These are phyloP conservation scores for Tolypocladium inflatum DNA, from an alignment of 2,329 filamentous ascomycete genomes.

Conservation along the genomic window DNA sequence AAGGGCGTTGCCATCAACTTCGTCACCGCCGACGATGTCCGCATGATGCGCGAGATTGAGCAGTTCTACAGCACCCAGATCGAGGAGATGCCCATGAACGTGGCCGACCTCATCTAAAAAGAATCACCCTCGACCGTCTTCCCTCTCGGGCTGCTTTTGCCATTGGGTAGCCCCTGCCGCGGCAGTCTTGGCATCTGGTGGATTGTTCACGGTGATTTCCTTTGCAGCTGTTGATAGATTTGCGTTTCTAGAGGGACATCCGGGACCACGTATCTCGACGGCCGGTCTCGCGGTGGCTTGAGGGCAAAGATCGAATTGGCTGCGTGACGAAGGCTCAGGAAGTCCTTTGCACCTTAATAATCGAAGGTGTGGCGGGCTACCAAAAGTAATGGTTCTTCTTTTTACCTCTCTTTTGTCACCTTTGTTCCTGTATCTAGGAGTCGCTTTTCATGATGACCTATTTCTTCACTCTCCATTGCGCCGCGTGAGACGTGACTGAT, in stretches of 20 bases:
- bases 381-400: slow-evolving; percentile 32
- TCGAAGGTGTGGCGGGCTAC: slow-evolving; percentile 27
- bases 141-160: slow-evolving; percentile 11
- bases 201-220: slow-evolving; percentile 19
- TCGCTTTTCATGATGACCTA: slow-evolving; percentile 22
- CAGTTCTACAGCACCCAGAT: slow-evolving; percentile 99
- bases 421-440: slow-evolving; percentile 25
- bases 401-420: slow-evolving; percentile 21
- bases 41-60: slow-evolving; percentile 99
- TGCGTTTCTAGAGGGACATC: slow-evolving; percentile 26
- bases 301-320: slow-evolving; percentile 20
- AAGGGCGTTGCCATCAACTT: slow-evolving; percentile 99
- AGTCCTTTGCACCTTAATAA: slow-evolving; percentile 27
- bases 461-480: slow-evolving; percentile 3
- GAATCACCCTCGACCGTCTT: slow-evolving; percentile 14
- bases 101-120: slow-evolving; percentile 63
- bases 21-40: slow-evolving; percentile 96
- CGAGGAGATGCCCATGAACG: slow-evolving; percentile 99
- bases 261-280: slow-evolving; percentile 14
- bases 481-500: background rate
- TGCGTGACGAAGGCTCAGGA: slow-evolving; percentile 27
- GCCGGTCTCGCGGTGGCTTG: slow-evolving; percentile 18
- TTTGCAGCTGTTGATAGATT: slow-evolving; percentile 30
- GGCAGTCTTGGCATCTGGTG: slow-evolving; percentile 18
- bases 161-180: slow-evolving; percentile 11